These are phyloP conservation scores for Aspergillus ellipticus DNA, from an alignment of 495 filamentous ascomycete genomes.

Conservation along the genomic window DNA sequence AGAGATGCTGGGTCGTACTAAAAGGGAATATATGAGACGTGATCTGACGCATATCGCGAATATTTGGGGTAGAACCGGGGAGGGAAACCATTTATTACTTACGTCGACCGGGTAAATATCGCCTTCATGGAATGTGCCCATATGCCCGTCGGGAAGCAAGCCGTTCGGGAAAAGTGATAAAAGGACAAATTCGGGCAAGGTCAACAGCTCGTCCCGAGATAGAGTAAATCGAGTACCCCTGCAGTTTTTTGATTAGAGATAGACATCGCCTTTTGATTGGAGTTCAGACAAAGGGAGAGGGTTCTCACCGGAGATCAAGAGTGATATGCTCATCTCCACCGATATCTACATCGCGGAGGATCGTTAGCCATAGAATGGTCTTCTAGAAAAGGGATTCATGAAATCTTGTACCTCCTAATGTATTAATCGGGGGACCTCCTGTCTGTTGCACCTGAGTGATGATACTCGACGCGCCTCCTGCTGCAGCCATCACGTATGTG, in stretches of 20 bases:
- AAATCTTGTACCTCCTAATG: slow-evolving; percentile 70
- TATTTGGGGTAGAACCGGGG: background rate
- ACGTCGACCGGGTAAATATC: slow-evolving; percentile 98
- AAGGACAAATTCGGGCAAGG: slow-evolving; percentile 95
- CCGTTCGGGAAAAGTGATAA: slow-evolving; percentile 98
- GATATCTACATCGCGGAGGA: slow-evolving; percentile 54
- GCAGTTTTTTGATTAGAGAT: slow-evolving; percentile 15
- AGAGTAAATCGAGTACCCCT: slow-evolving; percentile 91
- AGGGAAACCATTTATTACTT: slow-evolving; percentile 35
- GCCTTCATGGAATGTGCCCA: slow-evolving; percentile 87
- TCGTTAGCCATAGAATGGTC: slow-evolving; percentile 9
- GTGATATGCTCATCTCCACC: slow-evolving; percentile 93
- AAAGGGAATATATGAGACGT: slow-evolving; percentile 53
- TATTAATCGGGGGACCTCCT: slow-evolving; percentile 78
- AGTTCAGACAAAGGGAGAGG: background rate
- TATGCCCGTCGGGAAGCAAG: slow-evolving; percentile 93
- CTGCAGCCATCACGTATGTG: slow-evolving; percentile 95
- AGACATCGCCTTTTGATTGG: slow-evolving; percentile 1
- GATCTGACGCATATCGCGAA: slow-evolving; percentile 38
- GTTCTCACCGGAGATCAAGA: slow-evolving; percentile 79
- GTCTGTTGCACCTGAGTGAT: slow-evolving; percentile 97
- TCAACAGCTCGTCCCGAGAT: slow-evolving; percentile 91
- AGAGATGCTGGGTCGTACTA: slow-evolving; percentile 95
- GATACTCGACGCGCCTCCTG: slow-evolving; percentile 94
- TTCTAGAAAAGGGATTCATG: background rate